phyloP scores from a whole-genome alignment of 345 rosid genomes.

The Acer saccharum region DNA sequence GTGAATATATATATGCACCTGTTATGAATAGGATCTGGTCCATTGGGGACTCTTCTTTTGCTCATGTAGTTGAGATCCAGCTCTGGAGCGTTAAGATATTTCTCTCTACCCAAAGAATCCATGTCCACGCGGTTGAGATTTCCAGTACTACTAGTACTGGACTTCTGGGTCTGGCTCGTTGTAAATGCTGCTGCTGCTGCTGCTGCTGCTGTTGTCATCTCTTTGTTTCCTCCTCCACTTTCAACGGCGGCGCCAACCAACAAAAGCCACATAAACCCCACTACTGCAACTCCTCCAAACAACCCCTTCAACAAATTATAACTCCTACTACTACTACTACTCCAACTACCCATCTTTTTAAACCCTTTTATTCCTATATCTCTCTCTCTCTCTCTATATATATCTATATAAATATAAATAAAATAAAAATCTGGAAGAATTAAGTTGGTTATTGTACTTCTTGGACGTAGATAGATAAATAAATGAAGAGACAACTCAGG shows the following conservation, averaged over 20 bases:
- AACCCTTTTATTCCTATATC: constrained; percentile 11
- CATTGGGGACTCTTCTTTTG: constrained; percentile 89
- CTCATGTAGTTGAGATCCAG: constrained; percentile 60
- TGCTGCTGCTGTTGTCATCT: not conserved
- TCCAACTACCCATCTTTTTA: constrained; percentile 15
- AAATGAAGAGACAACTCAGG: constrained; percentile 18
- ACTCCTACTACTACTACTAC: not conserved
- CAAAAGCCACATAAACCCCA: constrained; percentile 39
- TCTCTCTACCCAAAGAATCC: constrained; percentile 24
- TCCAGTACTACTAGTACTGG: not conserved
- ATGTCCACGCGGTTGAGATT: constrained; percentile 4
- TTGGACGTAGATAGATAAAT: not conserved
- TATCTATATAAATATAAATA: not conserved
- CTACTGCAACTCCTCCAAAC: constrained; percentile 28
- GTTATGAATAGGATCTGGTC: constrained; percentile 97
- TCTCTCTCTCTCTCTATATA: too few relatives aligned
- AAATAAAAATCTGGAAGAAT: not conserved
- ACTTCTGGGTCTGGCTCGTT: not conserved
- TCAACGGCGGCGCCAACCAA: constrained; percentile 27
- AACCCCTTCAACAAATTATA: constrained; percentile 20
- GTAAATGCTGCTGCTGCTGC: not conserved
- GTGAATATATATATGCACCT: constrained; percentile 47
- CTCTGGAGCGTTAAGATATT: constrained; percentile 30
- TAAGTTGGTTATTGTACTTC: constrained; percentile 9
- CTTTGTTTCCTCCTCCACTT: constrained; percentile 25